Evolutionary conservation across 345 rosid genomes (phyloP).

Genomic region (Eucalyptus dawsonii): DNA sequence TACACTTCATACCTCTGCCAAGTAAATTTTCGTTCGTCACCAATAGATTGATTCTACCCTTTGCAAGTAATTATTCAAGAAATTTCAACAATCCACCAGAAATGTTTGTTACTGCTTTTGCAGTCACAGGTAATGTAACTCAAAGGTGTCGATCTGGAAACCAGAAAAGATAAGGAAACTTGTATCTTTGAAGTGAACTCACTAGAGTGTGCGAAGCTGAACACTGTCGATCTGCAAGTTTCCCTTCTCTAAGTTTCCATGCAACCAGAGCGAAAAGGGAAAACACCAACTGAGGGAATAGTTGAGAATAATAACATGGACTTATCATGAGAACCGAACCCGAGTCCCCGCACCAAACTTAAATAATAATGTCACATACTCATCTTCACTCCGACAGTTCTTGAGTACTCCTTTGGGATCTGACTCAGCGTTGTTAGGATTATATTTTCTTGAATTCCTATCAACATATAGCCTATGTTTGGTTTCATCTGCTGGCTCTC

Average conservation of each 20-base stretch:
- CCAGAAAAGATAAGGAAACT: background rate
- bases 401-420: background rate
- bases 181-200: background rate
- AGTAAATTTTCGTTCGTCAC: background rate
- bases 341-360: background rate
- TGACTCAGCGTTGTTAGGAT: too few relatives aligned
- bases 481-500: too few relatives aligned
- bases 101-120: background rate
- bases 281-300: background rate
- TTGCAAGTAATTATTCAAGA: background rate
- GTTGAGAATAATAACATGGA: background rate
- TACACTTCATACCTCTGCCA: background rate
- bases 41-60: background rate
- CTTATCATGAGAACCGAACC: background rate
- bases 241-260: background rate
- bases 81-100: background rate
- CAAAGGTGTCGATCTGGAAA: background rate
- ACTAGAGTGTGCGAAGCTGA: background rate
- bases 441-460: too few relatives aligned
- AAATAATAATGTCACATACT: background rate
- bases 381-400: background rate
- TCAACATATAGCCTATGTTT: too few relatives aligned
- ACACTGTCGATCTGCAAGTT: too few relatives aligned
- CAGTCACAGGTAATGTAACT: background rate
- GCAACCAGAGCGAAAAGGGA: background rate